Conservation (phyloP, 257 asterid species). For the Solanum bulbocastanum region DNA sequence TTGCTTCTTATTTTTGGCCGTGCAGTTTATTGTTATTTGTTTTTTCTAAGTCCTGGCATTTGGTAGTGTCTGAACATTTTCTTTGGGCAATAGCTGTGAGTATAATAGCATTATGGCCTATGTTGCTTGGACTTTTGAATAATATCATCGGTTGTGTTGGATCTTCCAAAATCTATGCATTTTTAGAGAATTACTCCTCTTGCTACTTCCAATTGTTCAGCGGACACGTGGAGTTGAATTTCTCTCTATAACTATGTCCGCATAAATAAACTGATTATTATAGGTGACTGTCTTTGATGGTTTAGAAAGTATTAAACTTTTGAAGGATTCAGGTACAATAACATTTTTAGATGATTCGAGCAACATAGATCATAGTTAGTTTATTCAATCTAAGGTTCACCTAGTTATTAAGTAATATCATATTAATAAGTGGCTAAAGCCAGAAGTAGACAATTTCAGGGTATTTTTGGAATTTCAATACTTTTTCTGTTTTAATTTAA, state of each 20-base stretch:
- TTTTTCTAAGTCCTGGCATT: background rate
- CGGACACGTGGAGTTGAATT: background rate
- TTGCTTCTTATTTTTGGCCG: background rate
- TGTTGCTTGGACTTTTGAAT: background rate
- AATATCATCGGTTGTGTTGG: background rate
- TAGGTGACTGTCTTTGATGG: background rate
- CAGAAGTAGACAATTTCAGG: too few relatives aligned
- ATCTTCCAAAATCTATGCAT: background rate
- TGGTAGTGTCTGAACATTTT: background rate
- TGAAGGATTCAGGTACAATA: background rate
- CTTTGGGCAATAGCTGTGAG: background rate
- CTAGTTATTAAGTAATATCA: too few relatives aligned
- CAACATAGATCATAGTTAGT: background rate
- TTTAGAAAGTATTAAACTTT: background rate
- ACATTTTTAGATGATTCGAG: too few relatives aligned
- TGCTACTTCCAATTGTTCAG: background rate
- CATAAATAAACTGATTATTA: background rate
- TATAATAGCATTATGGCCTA: background rate
- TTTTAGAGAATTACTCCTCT: background rate
- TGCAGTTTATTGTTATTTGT: background rate
- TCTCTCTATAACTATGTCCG: background rate
- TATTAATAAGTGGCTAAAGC: too few relatives aligned
- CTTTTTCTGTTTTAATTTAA: too few relatives aligned
- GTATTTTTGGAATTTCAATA: too few relatives aligned
- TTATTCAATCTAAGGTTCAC: too few relatives aligned